Base-by-base conservation (phyloP, 2,329 filamentous ascomycete genomes). In the Teratosphaeria viscida region DNA sequence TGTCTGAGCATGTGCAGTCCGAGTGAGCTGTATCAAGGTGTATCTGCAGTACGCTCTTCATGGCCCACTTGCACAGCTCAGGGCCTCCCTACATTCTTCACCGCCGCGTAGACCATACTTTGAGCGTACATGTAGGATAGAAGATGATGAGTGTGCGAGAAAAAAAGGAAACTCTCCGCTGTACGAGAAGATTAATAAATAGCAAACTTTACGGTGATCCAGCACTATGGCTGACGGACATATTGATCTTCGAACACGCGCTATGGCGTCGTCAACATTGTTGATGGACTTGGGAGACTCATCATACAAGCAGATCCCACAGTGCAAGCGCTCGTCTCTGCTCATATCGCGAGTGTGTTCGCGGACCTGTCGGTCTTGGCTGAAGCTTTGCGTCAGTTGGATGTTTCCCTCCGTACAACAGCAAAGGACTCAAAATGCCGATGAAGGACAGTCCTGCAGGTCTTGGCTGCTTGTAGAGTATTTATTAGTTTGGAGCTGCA, bases 241-340 rank as follows among this genome's bases (percentile, higher is more conserved):
- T 23, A 23, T 23, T 23, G 23, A 23, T 2, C 23, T 23, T 1
- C 72, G 63, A 73, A 2, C 60, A 79, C 29, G 68, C 73, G 2
- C 37, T 39, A 39, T 16, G 16, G 16, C 11, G 12, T 39, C 37
- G 3, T 39, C 37, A 65, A 66, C 4, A 32, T 78, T 1, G 61
- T 81, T 12, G 80, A 83, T 61, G 23, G 79, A 82, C 63, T 65
- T 82, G 1, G 78, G 79, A 74, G 76, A 7, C 68, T 80, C 3
- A 59, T 80, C 3, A 59, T 79, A 59, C 57, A 64, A 19, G 47
- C 54, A 4, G 62, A 64, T n/a, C 39, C 55, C 0, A 56, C 57
- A 37, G 58, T 57, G 26, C 63, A 59, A 27, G 23, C 39, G 0
- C 27, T 64, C 6, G 34, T 65, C 10, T 60, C 57, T 10, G 53